These are phyloP conservation scores for Acanthamoeba triangularis DNA, from an alignment of 208 protist genomes.

Conservation along the genomic window DNA sequence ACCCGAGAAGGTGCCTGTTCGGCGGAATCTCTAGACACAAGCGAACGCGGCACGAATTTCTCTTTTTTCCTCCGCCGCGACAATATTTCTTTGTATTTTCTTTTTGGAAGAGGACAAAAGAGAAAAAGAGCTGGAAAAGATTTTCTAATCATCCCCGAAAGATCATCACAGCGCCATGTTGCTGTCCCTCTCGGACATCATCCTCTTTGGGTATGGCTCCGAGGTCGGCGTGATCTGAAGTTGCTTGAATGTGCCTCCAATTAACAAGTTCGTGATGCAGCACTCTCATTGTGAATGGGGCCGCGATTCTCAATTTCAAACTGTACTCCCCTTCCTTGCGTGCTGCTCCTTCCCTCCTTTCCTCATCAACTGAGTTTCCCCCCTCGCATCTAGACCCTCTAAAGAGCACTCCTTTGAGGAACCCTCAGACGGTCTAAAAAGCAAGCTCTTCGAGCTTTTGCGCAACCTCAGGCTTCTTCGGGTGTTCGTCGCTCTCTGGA, in stretches of 20 bases:
- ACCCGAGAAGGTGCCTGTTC: too few species aligned
- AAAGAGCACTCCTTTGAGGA: slow-evolving; percentile 50
- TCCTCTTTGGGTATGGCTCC: slow-evolving; percentile 6
- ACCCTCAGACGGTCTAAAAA: background rate
- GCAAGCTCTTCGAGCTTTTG: slow-evolving; percentile 16
- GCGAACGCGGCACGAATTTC: too few species aligned
- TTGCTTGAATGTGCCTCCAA: background rate
- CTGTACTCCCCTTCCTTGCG: background rate
- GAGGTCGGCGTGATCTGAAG: background rate
- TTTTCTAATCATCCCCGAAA: too few species aligned
- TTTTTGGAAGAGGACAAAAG: too few species aligned
- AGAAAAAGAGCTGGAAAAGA: too few species aligned
- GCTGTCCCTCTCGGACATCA: slow-evolving; percentile 35
- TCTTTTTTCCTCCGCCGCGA: too few species aligned
- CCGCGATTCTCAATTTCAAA: slow-evolving; percentile 56
- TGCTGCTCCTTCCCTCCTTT: background rate
- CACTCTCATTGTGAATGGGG: slow-evolving; percentile 49
- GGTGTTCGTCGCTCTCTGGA: slow-evolving; percentile 60
- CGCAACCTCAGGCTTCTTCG: slow-evolving; percentile 44
- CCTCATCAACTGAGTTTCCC: too few species aligned
- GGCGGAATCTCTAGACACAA: too few species aligned
- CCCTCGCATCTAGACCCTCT: background rate
- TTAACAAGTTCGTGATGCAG: background rate
- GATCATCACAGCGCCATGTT: too few species aligned
- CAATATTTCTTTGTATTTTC: too few species aligned